A percentile compares a stretch with the other conserved stretches of the same genome.
phyloP scores from a whole-genome alignment of 2,329 filamentous ascomycete genomes.

The Colletotrichum liaoningense region DNA sequence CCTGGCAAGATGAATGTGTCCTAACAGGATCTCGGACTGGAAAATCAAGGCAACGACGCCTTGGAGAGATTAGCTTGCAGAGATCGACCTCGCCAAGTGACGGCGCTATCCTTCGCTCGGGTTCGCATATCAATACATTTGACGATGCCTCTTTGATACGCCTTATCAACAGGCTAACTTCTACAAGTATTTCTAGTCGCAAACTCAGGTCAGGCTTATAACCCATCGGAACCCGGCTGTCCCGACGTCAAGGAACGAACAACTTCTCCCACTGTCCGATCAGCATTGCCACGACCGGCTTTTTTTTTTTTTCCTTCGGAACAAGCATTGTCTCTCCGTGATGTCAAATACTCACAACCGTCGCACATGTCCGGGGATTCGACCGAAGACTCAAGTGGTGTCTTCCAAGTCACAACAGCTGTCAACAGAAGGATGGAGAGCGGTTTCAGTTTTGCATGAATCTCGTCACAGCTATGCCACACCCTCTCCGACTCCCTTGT shows the following conservation, averaged over 20 bases:
- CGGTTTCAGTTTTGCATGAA: constrained; percentile 30
- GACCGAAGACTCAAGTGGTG: neutral
- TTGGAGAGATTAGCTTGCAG: constrained; percentile 24
- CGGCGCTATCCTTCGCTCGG: neutral
- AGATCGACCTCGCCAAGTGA: constrained; percentile 28
- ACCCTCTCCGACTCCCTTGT: neutral
- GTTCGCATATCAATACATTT: constrained; percentile 14
- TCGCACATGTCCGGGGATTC: neutral
- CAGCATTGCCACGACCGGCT: too few species aligned
- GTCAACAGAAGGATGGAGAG: neutral
- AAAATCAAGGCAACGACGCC: constrained; percentile 20
- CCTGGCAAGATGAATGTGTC: neutral
- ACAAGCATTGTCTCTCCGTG: neutral
- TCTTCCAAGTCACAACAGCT: neutral
- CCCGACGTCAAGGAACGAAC: neutral
- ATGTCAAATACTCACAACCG: neutral
- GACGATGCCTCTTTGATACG: constrained; percentile 7
- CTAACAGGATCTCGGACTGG: neutral
- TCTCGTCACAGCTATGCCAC: neutral
- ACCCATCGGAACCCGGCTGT: neutral
- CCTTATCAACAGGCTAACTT: neutral
- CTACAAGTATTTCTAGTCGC: neutral
- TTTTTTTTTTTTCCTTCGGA: too few species aligned
- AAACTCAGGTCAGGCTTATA: neutral
- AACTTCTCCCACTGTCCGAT: neutral